Conservation (phyloP, 2,329 filamentous ascomycete genomes). For the Fusarium aywerte region DNA sequence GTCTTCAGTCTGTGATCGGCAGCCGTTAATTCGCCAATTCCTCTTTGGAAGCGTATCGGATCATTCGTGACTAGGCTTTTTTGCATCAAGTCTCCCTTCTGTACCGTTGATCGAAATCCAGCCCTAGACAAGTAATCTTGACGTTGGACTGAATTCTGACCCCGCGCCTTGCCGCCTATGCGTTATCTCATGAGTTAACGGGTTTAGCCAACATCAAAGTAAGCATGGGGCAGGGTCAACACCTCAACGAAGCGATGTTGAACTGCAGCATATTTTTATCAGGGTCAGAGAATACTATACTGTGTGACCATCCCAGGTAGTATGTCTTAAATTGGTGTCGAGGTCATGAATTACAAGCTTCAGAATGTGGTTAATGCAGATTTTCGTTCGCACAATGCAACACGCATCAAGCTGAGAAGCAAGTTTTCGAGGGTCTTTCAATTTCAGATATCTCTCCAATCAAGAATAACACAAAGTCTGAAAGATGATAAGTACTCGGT, state of each 20-base stretch:
- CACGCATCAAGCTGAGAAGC: neutral
- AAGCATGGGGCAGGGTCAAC: neutral
- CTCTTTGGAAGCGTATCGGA: conserved; percentile 3
- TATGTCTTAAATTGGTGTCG: too few relatives aligned
- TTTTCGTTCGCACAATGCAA: too few relatives aligned
- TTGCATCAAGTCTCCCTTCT: neutral
- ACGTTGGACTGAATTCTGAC: neutral
- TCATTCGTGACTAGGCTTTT: neutral
- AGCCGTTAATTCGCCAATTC: neutral
- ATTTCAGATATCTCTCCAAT: neutral
- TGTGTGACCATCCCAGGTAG: too few relatives aligned
- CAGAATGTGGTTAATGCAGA: too few relatives aligned
- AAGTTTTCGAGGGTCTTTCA: neutral
- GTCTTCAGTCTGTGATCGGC: conserved; percentile 17
- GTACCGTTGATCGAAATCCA: neutral
- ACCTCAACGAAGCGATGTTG: too few relatives aligned
- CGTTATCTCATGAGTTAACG: conserved; percentile 1
- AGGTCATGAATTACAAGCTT: too few relatives aligned
- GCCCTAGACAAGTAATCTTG: neutral
- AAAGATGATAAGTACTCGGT: neutral
- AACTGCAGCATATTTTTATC: too few relatives aligned
- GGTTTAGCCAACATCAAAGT: conserved; percentile 2
- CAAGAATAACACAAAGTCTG: neutral
- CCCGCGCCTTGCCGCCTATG: neutral
- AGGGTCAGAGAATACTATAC: too few relatives aligned